A percentile compares a stretch with the other conserved stretches of the same genome.
Evolutionary conservation across 345 rosid genomes (phyloP).

Genomic region (Combretum micranthum): DNA sequence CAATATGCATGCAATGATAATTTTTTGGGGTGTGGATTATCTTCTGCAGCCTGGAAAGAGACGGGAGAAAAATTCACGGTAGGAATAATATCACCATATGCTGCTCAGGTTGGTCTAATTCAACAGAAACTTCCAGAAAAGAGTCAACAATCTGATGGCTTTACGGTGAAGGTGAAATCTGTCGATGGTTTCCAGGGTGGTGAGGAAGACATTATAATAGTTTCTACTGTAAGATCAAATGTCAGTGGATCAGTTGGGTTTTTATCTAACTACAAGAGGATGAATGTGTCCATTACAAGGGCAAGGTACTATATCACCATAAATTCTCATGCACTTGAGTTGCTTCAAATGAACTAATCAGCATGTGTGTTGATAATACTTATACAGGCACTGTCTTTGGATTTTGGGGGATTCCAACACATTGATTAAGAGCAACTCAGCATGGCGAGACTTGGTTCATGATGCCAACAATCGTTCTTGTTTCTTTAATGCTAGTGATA

Average conservation of each 20-base stretch:
- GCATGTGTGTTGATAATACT: neutral
- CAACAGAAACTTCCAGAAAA: constrained; percentile 18
- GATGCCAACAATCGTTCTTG: constrained; percentile 38
- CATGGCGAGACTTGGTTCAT: constrained; percentile 29
- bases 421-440: constrained; percentile 22
- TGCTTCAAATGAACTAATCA: no score
- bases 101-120: constrained; percentile 30
- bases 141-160: constrained; percentile 13
- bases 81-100: constrained; percentile 39
- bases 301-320: no score
- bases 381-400: constrained; percentile 43
- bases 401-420: constrained; percentile 45
- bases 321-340: no score
- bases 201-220: no score
- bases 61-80: constrained; percentile 22
- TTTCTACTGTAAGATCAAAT: no score
- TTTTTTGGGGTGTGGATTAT: neutral
- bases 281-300: no score
- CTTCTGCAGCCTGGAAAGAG: constrained; percentile 20
- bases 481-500: constrained; percentile 37
- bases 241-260: no score
- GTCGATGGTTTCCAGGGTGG: constrained; percentile 41
- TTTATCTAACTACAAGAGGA: no score
- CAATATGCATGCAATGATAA: neutral
- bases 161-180: constrained; percentile 24